phyloP scores from a whole-genome alignment of 306 rosid species.

The Hippophae tibetana region DNA sequence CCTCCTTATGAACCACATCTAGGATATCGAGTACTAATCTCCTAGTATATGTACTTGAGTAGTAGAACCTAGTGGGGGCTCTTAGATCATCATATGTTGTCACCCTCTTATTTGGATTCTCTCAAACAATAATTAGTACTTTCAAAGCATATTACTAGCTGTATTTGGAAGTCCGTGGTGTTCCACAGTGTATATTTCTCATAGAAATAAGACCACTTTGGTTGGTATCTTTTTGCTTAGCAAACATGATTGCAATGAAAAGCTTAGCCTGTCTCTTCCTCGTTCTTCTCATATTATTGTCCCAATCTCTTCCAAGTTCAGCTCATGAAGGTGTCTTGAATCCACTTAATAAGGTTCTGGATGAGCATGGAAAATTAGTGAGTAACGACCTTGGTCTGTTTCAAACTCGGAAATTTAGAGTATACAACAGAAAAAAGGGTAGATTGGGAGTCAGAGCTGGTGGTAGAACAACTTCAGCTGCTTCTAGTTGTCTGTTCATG shows the following conservation, averaged over 20 bases:
- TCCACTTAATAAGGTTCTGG: slow-evolving; percentile 1
- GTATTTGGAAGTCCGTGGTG: no score
- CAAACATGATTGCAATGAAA: slow-evolving; percentile 12
- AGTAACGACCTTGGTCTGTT: background rate
- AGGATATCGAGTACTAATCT: no score
- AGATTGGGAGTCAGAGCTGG: background rate
- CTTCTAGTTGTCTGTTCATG: slow-evolving; percentile 5
- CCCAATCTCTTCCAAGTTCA: slow-evolving; percentile 15
- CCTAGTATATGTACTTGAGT: no score
- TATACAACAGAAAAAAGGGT: slow-evolving; percentile 10
- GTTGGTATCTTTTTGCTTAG: background rate
- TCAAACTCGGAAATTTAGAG: slow-evolving; percentile 13
- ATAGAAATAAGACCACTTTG: no score
- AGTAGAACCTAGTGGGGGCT: no score
- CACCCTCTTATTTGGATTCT: no score
- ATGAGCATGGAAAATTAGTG: background rate
- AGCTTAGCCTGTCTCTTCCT: slow-evolving; percentile 5
- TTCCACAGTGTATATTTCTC: no score
- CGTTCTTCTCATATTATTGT: slow-evolving; percentile 11
- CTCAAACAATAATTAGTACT: no score
- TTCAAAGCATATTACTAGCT: no score
- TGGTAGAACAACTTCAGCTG: slow-evolving; percentile 9
- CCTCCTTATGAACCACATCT: no score
- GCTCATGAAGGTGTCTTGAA: slow-evolving; percentile 7
- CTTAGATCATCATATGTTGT: no score